Base-by-base conservation (phyloP, 2,329 filamentous ascomycete species). In the Diaporthe sp. region DNA sequence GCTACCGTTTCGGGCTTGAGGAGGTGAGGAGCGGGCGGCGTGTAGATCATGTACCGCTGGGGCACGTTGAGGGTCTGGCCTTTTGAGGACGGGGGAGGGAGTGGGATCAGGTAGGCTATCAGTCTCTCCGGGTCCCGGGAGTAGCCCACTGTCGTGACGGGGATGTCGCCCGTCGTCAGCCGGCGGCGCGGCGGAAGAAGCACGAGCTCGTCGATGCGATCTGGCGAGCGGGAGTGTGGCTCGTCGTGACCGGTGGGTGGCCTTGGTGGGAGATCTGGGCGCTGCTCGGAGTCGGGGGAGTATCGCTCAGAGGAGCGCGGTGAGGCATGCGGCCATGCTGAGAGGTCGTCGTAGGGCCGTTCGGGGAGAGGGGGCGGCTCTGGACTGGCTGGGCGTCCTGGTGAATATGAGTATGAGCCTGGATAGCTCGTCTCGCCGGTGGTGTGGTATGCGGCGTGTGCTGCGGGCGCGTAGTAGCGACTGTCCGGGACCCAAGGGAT, bases 1-100 rank as follows among this genome's bases (percentile, higher is more conserved):
- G 19, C 4, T 0, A 3, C 37, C 2, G 37, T 7, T 5, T 17
- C 19, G 37, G 62, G 72, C 42, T 74, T 74, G 25, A 74, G 72
- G 9, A 74, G 72, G n/a, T 74, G 46, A 2, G 72, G 72, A 2
- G 72, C 72, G 3, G 72, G 72, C 2, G 72, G 72, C 13, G 72
- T 74, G 62, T 74, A 74, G 51, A 74, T 53, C 72, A 74, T 68
- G 72, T 69, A 74, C 1, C 72, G 61, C 62, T 68, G 72, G 17
- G 72, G 72, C 1, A 74, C 37, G 49, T 59, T 53, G n/a, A 58
- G 44, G 13, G n/a, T 37, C 42, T 49, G 61, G 19, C 61, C 62
- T 8, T 49, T 55, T 22, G 42, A 19, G 28, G 44, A 58, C 0
- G 72, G 72, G 0, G 61, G 51, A 6, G 72, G 72, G 1, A 74